Evolutionary conservation across 2,329 filamentous ascomycete genomes (phyloP).

Genomic region (Samsoniella hepiali): DNA sequence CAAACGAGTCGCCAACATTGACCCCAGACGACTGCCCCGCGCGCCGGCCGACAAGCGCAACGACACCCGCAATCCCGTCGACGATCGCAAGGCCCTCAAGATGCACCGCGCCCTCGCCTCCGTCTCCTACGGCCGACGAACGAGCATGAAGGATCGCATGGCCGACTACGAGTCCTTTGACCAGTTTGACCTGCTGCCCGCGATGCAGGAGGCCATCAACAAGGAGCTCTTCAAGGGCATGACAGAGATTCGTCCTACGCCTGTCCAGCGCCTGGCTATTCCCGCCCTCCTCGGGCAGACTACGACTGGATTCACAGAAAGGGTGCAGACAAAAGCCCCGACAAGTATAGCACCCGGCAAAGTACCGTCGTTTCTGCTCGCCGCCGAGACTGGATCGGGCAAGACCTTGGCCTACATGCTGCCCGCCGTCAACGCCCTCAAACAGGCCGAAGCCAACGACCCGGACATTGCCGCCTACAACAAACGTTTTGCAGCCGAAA

Average conservation of each 20-base stretch:
- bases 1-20: conserved; percentile 45
- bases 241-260: conserved; percentile 75
- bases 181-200: conserved; percentile 71
- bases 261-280: conserved; percentile 85
- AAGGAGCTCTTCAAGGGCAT: conserved; percentile 73
- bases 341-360: conserved; percentile 11
- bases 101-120: conserved; percentile 82
- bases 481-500: conserved; percentile 52
- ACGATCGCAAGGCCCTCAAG: conserved; percentile 72
- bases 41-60: conserved; percentile 22
- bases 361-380: conserved; percentile 65
- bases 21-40: conserved; percentile 24
- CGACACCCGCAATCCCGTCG: conserved; percentile 34
- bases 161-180: conserved; percentile 74
- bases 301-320: conserved; percentile 29
- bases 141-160: conserved; percentile 52
- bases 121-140: conserved; percentile 69
- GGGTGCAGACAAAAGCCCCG: conserved; percentile 39
- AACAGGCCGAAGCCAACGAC: conserved; percentile 66
- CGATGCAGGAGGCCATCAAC: conserved; percentile 66
- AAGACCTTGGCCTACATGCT: conserved; percentile 93
- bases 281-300: conserved; percentile 67
- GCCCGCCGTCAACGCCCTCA: conserved; percentile 80
- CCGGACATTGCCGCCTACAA: conserved; percentile 55
- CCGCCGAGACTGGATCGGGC: conserved; percentile 93